These are phyloP conservation scores for Dacryopinax primogenitus DNA, from an alignment of 768 basidiomycete genomes.

Conservation along the genomic window DNA sequence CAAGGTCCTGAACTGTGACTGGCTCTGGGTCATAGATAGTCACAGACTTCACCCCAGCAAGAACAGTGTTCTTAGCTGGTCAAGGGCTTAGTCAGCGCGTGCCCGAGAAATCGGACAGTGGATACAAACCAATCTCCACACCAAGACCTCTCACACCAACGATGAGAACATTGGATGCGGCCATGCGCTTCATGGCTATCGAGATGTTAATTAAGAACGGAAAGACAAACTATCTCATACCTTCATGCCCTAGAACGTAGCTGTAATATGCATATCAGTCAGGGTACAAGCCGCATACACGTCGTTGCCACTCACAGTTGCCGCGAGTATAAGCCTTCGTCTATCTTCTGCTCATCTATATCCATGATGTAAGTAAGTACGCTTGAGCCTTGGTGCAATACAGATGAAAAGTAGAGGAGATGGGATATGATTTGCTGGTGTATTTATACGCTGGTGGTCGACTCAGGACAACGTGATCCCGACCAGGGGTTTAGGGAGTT, in stretches of 20 bases:
- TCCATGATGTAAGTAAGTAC: constrained; percentile 14
- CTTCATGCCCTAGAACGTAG: constrained; percentile 95
- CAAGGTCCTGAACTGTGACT: constrained; percentile 76
- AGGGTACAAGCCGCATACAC: constrained; percentile 7
- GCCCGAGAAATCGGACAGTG: constrained; percentile 3
- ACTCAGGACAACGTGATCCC: background rate
- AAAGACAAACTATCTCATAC: constrained; percentile 30
- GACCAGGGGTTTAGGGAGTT: background rate
- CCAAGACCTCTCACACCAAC: constrained; percentile 87
- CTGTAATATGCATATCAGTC: constrained; percentile 31
- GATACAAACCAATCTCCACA: constrained; percentile 72
- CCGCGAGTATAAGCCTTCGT: constrained; percentile 87
- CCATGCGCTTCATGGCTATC: constrained; percentile 99
- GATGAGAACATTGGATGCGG: constrained; percentile 84
- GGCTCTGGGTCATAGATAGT: constrained; percentile 89
- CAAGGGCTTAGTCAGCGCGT: constrained; percentile 11
- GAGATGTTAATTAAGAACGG: constrained; percentile 18
- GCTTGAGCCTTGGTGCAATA: background rate
- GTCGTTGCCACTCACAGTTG: constrained; percentile 53
- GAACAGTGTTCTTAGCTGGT: constrained; percentile 81
- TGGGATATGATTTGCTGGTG: background rate
- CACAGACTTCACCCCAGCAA: constrained; percentile 96
- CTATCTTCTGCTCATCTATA: constrained; percentile 37
- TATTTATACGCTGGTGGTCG: background rate
- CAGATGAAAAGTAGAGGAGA: background rate